Evolutionary conservation across 129 eudicot species (phyloP).

Genomic region (Apium graveolens): DNA sequence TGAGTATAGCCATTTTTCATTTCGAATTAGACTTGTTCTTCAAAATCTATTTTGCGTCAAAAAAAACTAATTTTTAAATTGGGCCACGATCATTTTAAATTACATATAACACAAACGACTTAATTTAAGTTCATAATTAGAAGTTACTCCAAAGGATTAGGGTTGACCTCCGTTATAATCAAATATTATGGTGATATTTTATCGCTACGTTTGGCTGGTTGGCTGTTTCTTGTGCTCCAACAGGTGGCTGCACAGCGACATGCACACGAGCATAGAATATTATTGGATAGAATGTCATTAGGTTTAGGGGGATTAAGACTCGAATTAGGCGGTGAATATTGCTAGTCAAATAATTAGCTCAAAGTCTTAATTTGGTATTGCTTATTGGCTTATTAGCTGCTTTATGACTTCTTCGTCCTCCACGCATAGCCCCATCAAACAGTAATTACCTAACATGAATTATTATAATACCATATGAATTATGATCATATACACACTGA

Average conservation of each 20-base stretch:
- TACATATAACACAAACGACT: no score
- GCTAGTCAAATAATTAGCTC: neutral
- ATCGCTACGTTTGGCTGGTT: neutral
- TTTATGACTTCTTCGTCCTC: neutral
- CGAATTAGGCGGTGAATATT: neutral
- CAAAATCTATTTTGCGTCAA: no score
- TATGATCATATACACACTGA: neutral
- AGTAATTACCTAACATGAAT: constrained; percentile 1
- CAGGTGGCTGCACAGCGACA: constrained; percentile 5
- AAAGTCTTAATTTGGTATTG: neutral
- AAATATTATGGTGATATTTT: neutral
- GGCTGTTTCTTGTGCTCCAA: neutral
- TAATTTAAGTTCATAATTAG: no score
- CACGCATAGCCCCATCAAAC: neutral
- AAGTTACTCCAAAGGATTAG: neutral
- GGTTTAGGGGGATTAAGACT: neutral
- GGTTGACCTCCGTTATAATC: neutral
- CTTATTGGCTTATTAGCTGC: neutral
- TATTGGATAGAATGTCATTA: neutral
- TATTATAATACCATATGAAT: neutral
- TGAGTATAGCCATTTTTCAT: no score
- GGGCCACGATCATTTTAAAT: no score
- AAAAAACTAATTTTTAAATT: no score
- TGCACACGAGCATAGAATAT: neutral
- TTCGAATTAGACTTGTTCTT: no score